Evolutionary conservation across 805 yeast genomes (phyloP).

Genomic region (Nakazawaea molendinolei): DNA sequence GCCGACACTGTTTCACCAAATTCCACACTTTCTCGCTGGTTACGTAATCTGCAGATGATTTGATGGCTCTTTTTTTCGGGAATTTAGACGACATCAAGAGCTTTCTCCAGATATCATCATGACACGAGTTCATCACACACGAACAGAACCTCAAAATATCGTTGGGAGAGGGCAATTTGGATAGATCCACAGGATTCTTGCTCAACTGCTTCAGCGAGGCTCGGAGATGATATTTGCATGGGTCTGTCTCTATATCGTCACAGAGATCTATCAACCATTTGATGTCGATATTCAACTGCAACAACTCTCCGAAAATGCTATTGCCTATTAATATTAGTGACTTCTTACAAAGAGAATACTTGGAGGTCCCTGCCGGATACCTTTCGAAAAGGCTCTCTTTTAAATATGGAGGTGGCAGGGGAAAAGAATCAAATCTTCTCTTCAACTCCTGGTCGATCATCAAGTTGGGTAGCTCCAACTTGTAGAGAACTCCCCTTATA

Average conservation of each 20-base stretch:
- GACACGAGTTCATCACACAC: constrained; percentile 18
- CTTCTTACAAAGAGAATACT: constrained; percentile 34
- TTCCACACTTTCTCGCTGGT: background rate
- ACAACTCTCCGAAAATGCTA: constrained; percentile 30
- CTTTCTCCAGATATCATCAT: constrained; percentile 13
- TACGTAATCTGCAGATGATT: constrained; percentile 6
- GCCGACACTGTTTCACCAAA: background rate
- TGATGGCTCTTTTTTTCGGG: constrained; percentile 14
- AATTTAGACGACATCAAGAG: constrained; percentile 18
- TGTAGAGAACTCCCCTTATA: constrained; percentile 38
- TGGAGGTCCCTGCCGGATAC: constrained; percentile 49
- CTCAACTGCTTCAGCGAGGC: constrained; percentile 18
- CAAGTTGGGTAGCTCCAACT: constrained; percentile 32
- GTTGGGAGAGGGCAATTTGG: constrained; percentile 11
- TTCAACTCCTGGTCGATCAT: constrained; percentile 25
- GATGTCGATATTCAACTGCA: constrained; percentile 25
- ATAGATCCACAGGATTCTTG: constrained; percentile 13
- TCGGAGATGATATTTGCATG: constrained; percentile 42
- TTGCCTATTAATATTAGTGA: constrained; percentile 29
- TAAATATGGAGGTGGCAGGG: constrained; percentile 34
- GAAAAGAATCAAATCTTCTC: constrained; percentile 31
- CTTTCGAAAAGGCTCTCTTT: constrained; percentile 33
- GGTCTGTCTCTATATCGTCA: constrained; percentile 38
- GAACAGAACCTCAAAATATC: constrained; percentile 17
- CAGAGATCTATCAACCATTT: constrained; percentile 33